These are phyloP conservation scores for Cardiosporidium cionae DNA, from an alignment of 169 alveolate species.

Conservation along the genomic window DNA sequence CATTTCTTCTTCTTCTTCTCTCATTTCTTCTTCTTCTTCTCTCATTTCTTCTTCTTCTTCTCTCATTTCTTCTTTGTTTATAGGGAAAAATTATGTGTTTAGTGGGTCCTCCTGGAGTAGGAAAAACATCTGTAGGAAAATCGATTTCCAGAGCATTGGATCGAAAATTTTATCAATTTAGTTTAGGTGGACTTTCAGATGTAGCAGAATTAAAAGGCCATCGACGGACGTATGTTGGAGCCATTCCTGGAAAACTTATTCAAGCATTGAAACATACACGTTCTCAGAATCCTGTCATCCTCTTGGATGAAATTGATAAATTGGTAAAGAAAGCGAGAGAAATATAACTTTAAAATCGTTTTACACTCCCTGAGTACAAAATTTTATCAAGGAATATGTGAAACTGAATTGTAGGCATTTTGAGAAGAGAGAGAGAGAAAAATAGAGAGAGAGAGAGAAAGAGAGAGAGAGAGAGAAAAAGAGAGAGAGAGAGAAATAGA, in stretches of 20 bases:
- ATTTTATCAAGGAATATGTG: no score
- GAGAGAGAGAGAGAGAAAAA: no score
- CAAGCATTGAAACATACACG: constrained; percentile 17
- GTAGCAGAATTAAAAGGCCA: constrained; percentile 89
- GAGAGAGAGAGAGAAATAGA: no score
- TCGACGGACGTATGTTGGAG: constrained; percentile 90
- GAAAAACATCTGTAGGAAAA: constrained; percentile 88
- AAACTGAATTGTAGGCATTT: no score
- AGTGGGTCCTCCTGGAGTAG: constrained; percentile 94
- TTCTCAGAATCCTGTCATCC: constrained; percentile 20
- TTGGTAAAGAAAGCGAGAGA: constrained; percentile 30
- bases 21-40: not conserved
- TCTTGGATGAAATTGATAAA: constrained; percentile 88
- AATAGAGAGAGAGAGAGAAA: no score
- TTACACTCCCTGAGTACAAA: no score
- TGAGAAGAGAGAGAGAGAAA: no score
- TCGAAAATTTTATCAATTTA: constrained; percentile 70
- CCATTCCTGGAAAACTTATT: constrained; percentile 85
- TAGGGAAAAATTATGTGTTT: constrained; percentile 85
- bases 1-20: not conserved
- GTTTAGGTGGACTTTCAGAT: constrained; percentile 83
- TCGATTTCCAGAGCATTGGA: constrained; percentile 78
- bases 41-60: no score
- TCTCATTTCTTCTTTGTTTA: no score
- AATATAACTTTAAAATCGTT: not conserved